Evolutionary conservation across 805 yeast genomes (phyloP).

Genomic region (Sugiyamaella mastotermitis): DNA sequence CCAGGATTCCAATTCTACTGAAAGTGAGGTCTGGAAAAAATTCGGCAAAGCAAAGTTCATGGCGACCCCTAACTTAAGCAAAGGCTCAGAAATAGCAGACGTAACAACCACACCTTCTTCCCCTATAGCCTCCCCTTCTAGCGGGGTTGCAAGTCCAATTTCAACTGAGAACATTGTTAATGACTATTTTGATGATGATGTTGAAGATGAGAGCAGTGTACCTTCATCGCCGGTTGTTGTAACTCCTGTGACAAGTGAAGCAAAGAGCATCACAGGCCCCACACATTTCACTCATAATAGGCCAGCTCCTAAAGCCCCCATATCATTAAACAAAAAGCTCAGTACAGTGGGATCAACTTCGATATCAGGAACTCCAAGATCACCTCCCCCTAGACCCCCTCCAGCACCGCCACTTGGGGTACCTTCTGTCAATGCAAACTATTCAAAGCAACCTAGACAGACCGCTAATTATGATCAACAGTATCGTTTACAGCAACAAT

Average conservation of each 20-base stretch:
- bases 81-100: slow-evolving; percentile 2
- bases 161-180: no score
- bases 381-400: slow-evolving; percentile 35
- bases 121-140: slow-evolving; percentile 29
- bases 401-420: slow-evolving; percentile 40
- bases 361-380: slow-evolving; percentile 8
- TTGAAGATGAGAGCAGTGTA: no score
- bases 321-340: neutral
- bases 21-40: slow-evolving; percentile 26
- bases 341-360: neutral
- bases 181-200: no score
- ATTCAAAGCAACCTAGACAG: slow-evolving; percentile 15
- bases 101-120: slow-evolving; percentile 24
- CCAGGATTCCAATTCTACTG: slow-evolving; percentile 24
- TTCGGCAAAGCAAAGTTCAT: slow-evolving; percentile 20
- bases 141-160: slow-evolving; percentile 7
- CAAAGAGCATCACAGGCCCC: slow-evolving; percentile 5
- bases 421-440: slow-evolving; percentile 24
- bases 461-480: slow-evolving; percentile 28
- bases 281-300: no score
- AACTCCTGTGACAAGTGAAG: no score
- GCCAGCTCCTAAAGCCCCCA: slow-evolving; percentile 7
- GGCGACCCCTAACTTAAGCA: neutral
- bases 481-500: slow-evolving; percentile 25
- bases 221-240: slow-evolving; percentile 8